Percentiles rank a stretch among this genome's conserved stretches.
phyloP scores from a whole-genome alignment of 306 rosid genomes.

The Herpetospermum pedunculosum region DNA sequence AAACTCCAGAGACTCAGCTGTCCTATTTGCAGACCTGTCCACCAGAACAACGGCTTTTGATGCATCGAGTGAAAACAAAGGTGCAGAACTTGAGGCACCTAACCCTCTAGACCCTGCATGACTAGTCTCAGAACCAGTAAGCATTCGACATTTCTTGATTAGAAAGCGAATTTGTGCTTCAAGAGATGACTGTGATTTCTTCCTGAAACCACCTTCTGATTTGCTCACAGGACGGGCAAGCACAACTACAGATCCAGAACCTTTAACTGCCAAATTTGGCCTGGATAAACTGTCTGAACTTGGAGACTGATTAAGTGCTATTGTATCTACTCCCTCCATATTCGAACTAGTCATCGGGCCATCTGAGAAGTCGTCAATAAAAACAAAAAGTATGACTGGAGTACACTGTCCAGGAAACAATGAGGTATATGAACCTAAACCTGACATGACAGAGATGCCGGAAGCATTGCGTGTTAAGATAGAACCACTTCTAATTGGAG shows the following conservation, averaged over 20 bases:
- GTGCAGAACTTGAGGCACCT: conserved; percentile 36
- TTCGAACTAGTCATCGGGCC: conserved; percentile 29
- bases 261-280: conserved; percentile 52
- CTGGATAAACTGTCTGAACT: conserved; percentile 36
- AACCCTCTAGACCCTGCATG: conserved; percentile 58
- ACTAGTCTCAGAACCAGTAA: conserved; percentile 56
- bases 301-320: conserved; percentile 41
- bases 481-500: conserved; percentile 58
- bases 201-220: conserved; percentile 70
- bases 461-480: conserved; percentile 52
- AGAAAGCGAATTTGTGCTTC: conserved; percentile 79
- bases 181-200: conserved; percentile 76
- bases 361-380: conserved; percentile 63
- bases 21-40: conserved; percentile 45
- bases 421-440: conserved; percentile 80
- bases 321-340: conserved; percentile 48
- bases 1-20: conserved; percentile 66
- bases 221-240: conserved; percentile 78
- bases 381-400: conserved; percentile 73
- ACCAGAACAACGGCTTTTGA: conserved; percentile 67
- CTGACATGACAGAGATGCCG: conserved; percentile 65
- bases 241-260: conserved; percentile 73
- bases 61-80: conserved; percentile 82
- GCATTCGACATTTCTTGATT: conserved; percentile 64
- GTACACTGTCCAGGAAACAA: conserved; percentile 93